Conservation (phyloP, 2,329 filamentous ascomycete species). For the Xylariaceae sp. region DNA sequence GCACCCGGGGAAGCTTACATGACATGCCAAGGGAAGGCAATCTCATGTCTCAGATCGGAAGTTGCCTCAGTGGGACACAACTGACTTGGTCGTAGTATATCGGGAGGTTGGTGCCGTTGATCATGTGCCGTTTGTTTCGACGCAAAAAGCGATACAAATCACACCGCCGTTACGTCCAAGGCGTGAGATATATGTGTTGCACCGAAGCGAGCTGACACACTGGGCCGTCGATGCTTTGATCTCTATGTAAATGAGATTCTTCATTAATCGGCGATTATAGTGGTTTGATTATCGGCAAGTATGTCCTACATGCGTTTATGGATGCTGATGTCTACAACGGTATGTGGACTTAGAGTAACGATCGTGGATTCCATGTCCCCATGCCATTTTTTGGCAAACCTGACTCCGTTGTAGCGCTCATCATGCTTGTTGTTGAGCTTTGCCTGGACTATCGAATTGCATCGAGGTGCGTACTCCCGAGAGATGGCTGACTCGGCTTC, state of each 20-base stretch:
- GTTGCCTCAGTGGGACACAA: not conserved
- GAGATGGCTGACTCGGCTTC: not conserved
- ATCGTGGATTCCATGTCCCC: not conserved
- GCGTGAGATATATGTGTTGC: constrained; percentile 3
- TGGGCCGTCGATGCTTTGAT: not conserved
- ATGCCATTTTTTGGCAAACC: not conserved
- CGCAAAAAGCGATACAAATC: too few species aligned
- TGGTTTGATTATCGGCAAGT: too few species aligned
- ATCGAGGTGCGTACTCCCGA: not conserved
- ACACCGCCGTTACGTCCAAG: too few species aligned
- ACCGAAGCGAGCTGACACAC: not conserved
- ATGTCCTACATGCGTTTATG: too few species aligned
- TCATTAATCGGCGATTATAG: too few species aligned
- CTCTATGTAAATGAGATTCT: not conserved
- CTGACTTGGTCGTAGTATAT: constrained; percentile 9
- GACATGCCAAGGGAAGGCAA: constrained; percentile 3
- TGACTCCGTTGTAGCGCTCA: not conserved
- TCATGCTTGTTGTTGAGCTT: not conserved
- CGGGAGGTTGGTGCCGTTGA: constrained; percentile 8
- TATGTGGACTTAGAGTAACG: not conserved
- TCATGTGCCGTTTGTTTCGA: not conserved
- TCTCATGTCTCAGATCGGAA: constrained; percentile 7
- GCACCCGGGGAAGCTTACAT: constrained; percentile 2
- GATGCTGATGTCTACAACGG: not conserved
- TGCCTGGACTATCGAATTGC: not conserved